Conservation (phyloP, 2,329 filamentous ascomycete genomes). For the Colletotrichum graminicola region DNA sequence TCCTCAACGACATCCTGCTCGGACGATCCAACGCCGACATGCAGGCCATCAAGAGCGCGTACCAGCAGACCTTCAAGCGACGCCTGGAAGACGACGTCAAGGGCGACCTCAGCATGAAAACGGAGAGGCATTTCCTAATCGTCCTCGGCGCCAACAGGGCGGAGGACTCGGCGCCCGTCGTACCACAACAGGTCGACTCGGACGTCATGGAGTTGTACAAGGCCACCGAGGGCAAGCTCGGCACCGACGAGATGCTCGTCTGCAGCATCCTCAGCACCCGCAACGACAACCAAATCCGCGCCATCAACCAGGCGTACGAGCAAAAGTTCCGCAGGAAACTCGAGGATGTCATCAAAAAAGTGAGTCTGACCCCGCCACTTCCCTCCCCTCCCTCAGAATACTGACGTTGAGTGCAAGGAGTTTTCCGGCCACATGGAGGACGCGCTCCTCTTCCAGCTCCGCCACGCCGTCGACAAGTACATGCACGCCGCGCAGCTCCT, state of each 20-base stretch:
- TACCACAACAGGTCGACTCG: conserved; percentile 78
- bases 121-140: conserved; percentile 86
- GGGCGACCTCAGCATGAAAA: conserved; percentile 86
- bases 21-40: conserved; percentile 89
- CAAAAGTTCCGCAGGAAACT: conserved; percentile 78
- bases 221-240: conserved; percentile 79
- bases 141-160: conserved; percentile 79
- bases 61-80: conserved; percentile 74
- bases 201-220: conserved; percentile 83
- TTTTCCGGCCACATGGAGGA: conserved; percentile 95
- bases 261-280: conserved; percentile 82
- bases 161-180: conserved; percentile 82
- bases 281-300: conserved; percentile 86
- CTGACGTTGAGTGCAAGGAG: conserved; percentile 59
- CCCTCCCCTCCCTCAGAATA: not conserved
- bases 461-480: conserved; percentile 81
- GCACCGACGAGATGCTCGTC: conserved; percentile 81
- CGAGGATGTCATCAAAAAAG: conserved; percentile 79
- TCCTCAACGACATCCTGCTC: conserved; percentile 89
- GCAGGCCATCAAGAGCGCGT: conserved; percentile 84
- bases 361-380: conserved; percentile 50
- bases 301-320: conserved; percentile 81
- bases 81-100: conserved; percentile 79
- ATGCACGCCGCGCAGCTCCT: conserved; percentile 85
- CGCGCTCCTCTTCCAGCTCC: conserved; percentile 84